These are phyloP conservation scores for Metschnikowia arizonensis DNA, from an alignment of 805 yeast species.

Conservation along the genomic window DNA sequence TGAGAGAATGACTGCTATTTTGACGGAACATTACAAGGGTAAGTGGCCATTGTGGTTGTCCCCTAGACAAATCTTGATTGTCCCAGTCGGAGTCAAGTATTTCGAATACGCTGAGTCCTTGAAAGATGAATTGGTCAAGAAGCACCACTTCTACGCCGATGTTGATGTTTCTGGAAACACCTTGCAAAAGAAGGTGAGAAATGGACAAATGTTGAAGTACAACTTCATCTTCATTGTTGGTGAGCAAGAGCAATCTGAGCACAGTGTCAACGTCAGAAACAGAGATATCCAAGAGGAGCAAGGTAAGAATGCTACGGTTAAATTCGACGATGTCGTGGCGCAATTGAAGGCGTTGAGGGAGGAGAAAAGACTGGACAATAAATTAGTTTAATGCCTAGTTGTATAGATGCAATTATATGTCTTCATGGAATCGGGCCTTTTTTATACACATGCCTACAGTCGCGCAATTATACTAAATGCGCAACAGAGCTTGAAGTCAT, in stretches of 20 bases:
- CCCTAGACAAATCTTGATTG: conserved; percentile 96
- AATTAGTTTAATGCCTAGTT: conserved; percentile 14
- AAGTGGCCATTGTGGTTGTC: conserved; percentile 99
- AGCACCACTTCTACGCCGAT: conserved; percentile 83
- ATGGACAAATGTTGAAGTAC: conserved; percentile 90
- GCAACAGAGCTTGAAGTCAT: not conserved
- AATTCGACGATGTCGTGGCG: conserved; percentile 65
- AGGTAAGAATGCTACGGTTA: conserved; percentile 82
- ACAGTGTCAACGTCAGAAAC: conserved; percentile 90
- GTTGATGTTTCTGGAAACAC: conserved; percentile 94
- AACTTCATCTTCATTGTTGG: conserved; percentile 97
- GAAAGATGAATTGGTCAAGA: conserved; percentile 57
- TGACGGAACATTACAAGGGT: conserved; percentile 97
- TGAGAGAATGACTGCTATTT: conserved; percentile 98
- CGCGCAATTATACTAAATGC: not conserved
- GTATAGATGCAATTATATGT: conserved; percentile 3
- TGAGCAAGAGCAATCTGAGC: conserved; percentile 78
- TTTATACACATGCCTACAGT: not conserved
- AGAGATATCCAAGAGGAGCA: conserved; percentile 92
- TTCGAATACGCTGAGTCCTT: conserved; percentile 85
- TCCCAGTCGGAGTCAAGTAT: conserved; percentile 95
- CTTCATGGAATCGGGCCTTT: not conserved
- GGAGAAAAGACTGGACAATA: conserved; percentile 72
- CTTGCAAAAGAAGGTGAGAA: conserved; percentile 95
- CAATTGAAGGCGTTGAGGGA: conserved; percentile 67